Evolutionary conservation across 1,139 yeast species (phyloP).

Genomic region (Geotrichum klebahnii): DNA sequence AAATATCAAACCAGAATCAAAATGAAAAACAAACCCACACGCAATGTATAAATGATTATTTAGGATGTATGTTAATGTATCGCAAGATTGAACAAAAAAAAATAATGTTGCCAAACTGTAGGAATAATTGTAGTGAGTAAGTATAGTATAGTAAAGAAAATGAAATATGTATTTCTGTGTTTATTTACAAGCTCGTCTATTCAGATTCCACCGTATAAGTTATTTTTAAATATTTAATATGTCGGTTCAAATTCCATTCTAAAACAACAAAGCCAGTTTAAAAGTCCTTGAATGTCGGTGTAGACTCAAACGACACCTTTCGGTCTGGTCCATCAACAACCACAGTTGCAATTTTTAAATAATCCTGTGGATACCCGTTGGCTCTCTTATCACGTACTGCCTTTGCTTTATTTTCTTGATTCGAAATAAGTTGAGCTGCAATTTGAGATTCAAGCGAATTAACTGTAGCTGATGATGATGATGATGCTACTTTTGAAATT

Average conservation of each 20-base stretch:
- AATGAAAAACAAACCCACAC: background rate
- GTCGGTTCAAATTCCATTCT: too few relatives aligned
- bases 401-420: constrained; percentile 5
- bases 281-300: constrained; percentile 24
- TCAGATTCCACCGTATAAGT: too few relatives aligned
- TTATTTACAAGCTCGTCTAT: too few relatives aligned
- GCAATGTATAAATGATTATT: background rate
- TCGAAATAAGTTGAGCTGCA: constrained; percentile 23
- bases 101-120: background rate
- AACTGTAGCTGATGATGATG: background rate
- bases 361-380: constrained; percentile 28
- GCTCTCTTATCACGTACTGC: constrained; percentile 23
- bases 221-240: too few relatives aligned
- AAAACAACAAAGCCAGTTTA: background rate
- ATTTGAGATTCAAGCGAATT: constrained; percentile 24
- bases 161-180: background rate
- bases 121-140: background rate
- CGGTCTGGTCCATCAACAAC: constrained; percentile 23
- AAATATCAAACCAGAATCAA: background rate
- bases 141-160: background rate
- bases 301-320: constrained; percentile 28
- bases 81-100: background rate
- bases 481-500: background rate
- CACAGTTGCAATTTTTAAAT: constrained; percentile 32
- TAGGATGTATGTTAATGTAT: background rate